Evolutionary conservation across 1,284 basidiomycete genomes (phyloP).

Genomic region (Peniophora sp.): DNA sequence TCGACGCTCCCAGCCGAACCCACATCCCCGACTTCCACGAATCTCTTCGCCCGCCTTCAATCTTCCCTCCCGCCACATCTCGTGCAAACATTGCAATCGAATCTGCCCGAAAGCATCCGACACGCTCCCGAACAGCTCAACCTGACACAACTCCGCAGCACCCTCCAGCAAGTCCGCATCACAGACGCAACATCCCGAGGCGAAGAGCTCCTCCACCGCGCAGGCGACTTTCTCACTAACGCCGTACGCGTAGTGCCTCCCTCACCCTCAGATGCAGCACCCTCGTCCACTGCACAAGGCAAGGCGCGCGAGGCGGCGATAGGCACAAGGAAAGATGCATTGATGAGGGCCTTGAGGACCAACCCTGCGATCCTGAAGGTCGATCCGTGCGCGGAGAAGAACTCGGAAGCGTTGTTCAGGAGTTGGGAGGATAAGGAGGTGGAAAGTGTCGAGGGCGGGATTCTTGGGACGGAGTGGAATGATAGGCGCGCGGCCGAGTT

Average conservation of each 20-base stretch:
- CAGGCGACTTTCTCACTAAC: conserved; percentile 70
- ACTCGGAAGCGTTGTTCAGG: conserved; percentile 47
- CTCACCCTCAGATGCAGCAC: conserved; percentile 60
- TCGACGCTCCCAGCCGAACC: conserved; percentile 14
- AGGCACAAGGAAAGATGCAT: conserved; percentile 69
- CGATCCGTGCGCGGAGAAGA: conserved; percentile 64
- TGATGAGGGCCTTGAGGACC: conserved; percentile 67
- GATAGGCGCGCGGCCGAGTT: conserved; percentile 42
- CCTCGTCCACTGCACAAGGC: conserved; percentile 54
- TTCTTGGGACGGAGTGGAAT: conserved; percentile 48
- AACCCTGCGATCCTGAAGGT: conserved; percentile 72
- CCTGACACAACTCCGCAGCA: conserved; percentile 55
- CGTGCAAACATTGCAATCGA: conserved; percentile 57
- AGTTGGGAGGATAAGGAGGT: conserved; percentile 54
- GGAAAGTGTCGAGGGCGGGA: conserved; percentile 45
- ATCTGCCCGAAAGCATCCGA: conserved; percentile 59
- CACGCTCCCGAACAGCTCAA: conserved; percentile 59
- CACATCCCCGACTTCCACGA: conserved; percentile 25
- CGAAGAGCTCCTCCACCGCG: conserved; percentile 65
- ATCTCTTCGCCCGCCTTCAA: conserved; percentile 64
- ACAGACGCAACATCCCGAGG: conserved; percentile 62
- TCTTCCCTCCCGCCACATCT: conserved; percentile 65
- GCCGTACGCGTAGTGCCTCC: conserved; percentile 89
- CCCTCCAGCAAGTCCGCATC: conserved; percentile 61
- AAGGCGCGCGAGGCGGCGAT: conserved; percentile 32